Conservation (phyloP, 768 basidiomycete species). For the Boletus rubescentipes region DNA sequence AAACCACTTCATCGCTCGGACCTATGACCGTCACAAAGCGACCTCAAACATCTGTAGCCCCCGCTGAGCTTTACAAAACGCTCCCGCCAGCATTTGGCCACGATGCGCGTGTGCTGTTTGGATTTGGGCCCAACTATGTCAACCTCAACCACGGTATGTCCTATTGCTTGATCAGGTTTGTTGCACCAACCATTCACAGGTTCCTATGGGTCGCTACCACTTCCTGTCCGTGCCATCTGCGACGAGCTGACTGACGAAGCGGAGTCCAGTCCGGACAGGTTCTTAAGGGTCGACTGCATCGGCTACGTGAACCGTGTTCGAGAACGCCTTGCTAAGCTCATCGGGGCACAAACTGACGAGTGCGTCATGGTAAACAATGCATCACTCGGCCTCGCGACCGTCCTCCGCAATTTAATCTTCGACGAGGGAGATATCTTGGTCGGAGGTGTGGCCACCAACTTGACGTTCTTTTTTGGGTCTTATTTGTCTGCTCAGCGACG, state of each 20-base stretch:
- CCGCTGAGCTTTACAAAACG: slow-evolving; percentile 20
- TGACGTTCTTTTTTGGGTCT: neutral
- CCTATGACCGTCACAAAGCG: slow-evolving; percentile 8
- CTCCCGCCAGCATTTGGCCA: slow-evolving; percentile 54
- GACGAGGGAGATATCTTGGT: slow-evolving; percentile 63
- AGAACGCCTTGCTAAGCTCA: slow-evolving; percentile 44
- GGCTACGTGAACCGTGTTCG: slow-evolving; percentile 41
- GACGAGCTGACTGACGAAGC: slow-evolving; percentile 40
- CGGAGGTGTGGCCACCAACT: slow-evolving; percentile 27
- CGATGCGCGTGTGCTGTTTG: slow-evolving; percentile 50
- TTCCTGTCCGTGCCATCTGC: slow-evolving; percentile 48
- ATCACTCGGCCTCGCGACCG: slow-evolving; percentile 50
- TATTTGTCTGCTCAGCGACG: slow-evolving; percentile 37
- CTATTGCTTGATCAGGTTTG: neutral
- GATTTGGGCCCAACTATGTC: slow-evolving; percentile 55
- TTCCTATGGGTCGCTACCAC: slow-evolving; percentile 57
- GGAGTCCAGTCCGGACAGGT: slow-evolving; percentile 59
- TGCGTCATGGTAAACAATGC: slow-evolving; percentile 45
- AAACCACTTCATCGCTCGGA: too few species aligned
- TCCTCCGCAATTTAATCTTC: slow-evolving; percentile 59
- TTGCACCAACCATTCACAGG: slow-evolving; percentile 35
- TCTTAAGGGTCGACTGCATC: slow-evolving; percentile 41
- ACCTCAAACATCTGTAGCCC: neutral
- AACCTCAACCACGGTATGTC: slow-evolving; percentile 64
- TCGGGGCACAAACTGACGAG: slow-evolving; percentile 56